These are phyloP conservation scores for Mortierella claussenii DNA, from an alignment of 192 early-diverging fungal genomes.

Conservation along the genomic window DNA sequence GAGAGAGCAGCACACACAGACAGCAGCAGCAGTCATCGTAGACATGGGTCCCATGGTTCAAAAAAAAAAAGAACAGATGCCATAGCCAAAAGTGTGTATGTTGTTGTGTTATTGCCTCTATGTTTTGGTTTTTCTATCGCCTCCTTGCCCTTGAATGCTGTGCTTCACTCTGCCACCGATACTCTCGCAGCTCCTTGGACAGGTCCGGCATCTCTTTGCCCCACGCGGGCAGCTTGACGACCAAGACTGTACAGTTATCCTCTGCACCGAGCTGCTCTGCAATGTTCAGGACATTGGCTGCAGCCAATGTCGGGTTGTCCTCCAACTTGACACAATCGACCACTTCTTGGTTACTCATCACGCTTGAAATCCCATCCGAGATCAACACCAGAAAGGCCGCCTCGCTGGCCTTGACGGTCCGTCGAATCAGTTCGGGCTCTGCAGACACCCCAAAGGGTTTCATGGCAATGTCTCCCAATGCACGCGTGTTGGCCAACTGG, in stretches of 20 bases:
- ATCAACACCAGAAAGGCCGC: conserved; percentile 76
- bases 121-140: conserved; percentile 18
- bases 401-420: conserved; percentile 64
- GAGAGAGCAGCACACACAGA: neutral
- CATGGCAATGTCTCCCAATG: conserved; percentile 75
- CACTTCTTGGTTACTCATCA: conserved; percentile 80
- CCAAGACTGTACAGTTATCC: conserved; percentile 76
- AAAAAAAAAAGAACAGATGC: too few species aligned
- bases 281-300: conserved; percentile 67
- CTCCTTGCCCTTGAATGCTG: conserved; percentile 44
- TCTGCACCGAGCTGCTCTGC: conserved; percentile 75
- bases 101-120: conserved; percentile 1
- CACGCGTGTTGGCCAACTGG: conserved; percentile 70
- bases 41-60: too few species aligned
- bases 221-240: conserved; percentile 78
- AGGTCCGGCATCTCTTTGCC: conserved; percentile 71
- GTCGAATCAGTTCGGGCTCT: conserved; percentile 72
- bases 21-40: neutral
- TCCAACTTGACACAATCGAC: conserved; percentile 77
- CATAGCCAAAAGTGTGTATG: too few species aligned
- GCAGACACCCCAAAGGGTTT: conserved; percentile 78
- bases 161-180: conserved; percentile 67
- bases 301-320: conserved; percentile 63
- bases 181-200: conserved; percentile 70
- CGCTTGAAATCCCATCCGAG: conserved; percentile 76